Base-by-base conservation (phyloP, 306 rosid species). In the Vigna angularis region DNA sequence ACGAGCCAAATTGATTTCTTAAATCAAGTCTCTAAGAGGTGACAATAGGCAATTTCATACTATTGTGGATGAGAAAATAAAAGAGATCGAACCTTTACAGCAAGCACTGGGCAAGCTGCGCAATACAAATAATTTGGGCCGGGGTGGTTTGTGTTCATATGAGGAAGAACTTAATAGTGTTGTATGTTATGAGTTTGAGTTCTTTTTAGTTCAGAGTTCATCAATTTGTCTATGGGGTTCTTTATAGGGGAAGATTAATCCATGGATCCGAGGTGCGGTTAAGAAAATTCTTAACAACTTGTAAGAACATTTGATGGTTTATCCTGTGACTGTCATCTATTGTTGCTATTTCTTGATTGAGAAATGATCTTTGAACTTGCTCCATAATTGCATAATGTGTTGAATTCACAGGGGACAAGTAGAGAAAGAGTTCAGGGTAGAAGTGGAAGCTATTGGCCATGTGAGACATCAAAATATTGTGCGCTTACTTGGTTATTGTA, bases 361-460 rank as follows among this genome's bases (percentile, higher is more conserved):
- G 38, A 11, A 2, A 36, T 72, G 65, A 66, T 22, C 30, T 79
- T 50, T 57, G 51, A 75, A 10, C 45, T 24, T 49, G 24, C 24
- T 59, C 62, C 7, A 16, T 70, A 66, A 72, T 79, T 76, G 45
- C 36, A 5, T 74, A 72, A 3, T 63, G 14, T 58, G 57, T 53
- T 82, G 79, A 70, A 66, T 77, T 49, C 63, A 49, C 67, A 94
- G 98, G 95, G 97, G 97, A 67, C 97, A 94, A 73, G 98, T 97
- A 5, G 98, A 94, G 89, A 92, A 85, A 75, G 98, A 94, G 81
- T 94, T 94, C 81, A 92, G 93, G 81, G 97, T 89, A 76, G 97
- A 94, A 88, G 98, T 94, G 76, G 98, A 94, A 81, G 98, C 97
- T 65, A 94, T 94, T 63, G 98, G 98, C 48, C 97, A 92, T 82